A percentile compares a stretch with the other conserved stretches of the same genome.
phyloP scores from a whole-genome alignment of 2,329 filamentous ascomycete species.

The Exophiala oligosperma region DNA sequence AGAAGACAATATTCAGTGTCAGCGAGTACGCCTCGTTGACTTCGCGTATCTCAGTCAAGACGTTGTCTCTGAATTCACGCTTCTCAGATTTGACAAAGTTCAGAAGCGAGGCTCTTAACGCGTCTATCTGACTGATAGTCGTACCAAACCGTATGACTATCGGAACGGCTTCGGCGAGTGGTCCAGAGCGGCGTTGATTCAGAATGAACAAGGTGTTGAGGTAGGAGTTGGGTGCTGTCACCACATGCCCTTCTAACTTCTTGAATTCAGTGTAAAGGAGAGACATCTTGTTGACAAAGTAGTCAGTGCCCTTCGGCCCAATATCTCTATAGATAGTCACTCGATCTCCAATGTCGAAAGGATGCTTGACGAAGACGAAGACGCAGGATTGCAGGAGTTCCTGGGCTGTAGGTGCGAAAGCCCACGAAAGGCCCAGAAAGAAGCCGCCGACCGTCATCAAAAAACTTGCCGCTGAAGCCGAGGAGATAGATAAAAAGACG shows the following conservation, averaged over 20 bases:
- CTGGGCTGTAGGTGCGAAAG: slow-evolving; percentile 88
- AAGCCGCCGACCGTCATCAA: slow-evolving; percentile 86
- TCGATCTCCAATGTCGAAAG: slow-evolving; percentile 92
- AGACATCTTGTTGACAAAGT: slow-evolving; percentile 93
- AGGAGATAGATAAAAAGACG: slow-evolving; percentile 86
- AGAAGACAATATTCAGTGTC: slow-evolving; percentile 90
- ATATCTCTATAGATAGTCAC: slow-evolving; percentile 90
- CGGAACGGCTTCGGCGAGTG: slow-evolving; percentile 80
- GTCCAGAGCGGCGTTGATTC: slow-evolving; percentile 88
- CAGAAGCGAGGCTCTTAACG: slow-evolving; percentile 74
- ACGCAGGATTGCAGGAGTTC: slow-evolving; percentile 93
- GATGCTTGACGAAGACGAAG: slow-evolving; percentile 96
- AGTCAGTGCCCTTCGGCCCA: slow-evolving; percentile 84
- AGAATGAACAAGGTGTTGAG: slow-evolving; percentile 92
- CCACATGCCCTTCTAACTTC: slow-evolving; percentile 96
- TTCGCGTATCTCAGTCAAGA: slow-evolving; percentile 78
- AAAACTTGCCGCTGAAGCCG: slow-evolving; percentile 83
- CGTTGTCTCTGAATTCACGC: slow-evolving; percentile 82
- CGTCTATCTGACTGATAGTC: slow-evolving; percentile 76
- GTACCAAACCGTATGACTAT: slow-evolving; percentile 89
- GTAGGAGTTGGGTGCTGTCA: slow-evolving; percentile 92
- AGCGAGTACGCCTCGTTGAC: slow-evolving; percentile 83
- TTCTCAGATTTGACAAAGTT: slow-evolving; percentile 84
- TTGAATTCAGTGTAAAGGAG: slow-evolving; percentile 96
- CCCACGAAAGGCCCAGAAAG: slow-evolving; percentile 86